Evolutionary conservation across 768 basidiomycete genomes (phyloP), one percentile per base, ranked within the genome.

Genomic region (Kwoniella sp.): DNA sequence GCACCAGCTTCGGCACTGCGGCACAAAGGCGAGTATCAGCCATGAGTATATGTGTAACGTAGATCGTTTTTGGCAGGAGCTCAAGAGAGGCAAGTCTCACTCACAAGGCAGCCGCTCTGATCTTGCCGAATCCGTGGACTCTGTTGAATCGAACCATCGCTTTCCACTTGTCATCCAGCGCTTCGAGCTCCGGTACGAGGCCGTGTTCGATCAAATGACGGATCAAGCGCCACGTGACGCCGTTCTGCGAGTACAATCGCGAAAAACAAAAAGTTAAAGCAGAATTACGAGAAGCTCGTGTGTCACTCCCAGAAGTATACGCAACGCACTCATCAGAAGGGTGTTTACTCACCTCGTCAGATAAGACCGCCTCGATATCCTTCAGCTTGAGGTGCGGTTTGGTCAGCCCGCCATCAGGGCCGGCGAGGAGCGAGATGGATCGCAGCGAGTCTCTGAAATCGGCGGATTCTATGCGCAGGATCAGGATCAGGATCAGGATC

Each of bases 181-280:
- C 50, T 26, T 70, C 71, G 7, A 79, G 37, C 50, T 72, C 69
- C 22, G 73, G 65, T 4, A 71, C 65, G 11, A 73, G 62, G 4
- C 76, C 78, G 26, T 45, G 48, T n/a, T 66, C 59, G 25, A 75
- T 56, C 25, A 78, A 55, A 17, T 75, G 58, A 15, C 58, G 34
- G 37, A 80, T 73, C 31, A 73, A 29, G 41, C 73, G 59, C 76
- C 79, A 80, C 2, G 72, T 62, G 11, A 78, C 73, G 5, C 73
- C 71, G 63, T 80, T 76, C 75, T 80, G 62, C 23, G 7, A 51
- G 15, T 3, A 57, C 5, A 13, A 34, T 20, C 30, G 9, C 15
- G 28, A n/a, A 11, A 12, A 7, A 55, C 53, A 7, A n/a, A n/a
- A n/a, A n/a, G n/a, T n/a, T n/a, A 58, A 28, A 23, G 25, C 28